Percentiles rank a stretch among this genome's conserved stretches.
Conservation (phyloP, 2,329 filamentous ascomycete species). For the Juglanconis sp. region DNA sequence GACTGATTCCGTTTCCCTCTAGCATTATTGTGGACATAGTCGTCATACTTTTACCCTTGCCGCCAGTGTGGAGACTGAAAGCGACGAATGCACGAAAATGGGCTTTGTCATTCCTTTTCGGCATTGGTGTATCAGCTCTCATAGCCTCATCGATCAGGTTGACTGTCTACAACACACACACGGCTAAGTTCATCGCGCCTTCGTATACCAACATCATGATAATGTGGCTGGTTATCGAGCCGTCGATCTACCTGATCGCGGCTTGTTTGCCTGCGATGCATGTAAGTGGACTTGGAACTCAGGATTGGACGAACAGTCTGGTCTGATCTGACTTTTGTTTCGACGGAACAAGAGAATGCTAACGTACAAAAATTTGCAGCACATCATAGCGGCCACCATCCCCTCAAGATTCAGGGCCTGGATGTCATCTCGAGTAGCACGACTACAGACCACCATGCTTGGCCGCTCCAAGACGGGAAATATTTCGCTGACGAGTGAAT, state of each 20-base stretch:
- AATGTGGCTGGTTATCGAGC: constrained; percentile 12
- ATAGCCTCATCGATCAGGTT: constrained; percentile 9
- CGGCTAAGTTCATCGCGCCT: constrained; percentile 8
- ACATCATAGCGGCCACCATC: neutral
- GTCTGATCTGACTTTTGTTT: too few relatives aligned
- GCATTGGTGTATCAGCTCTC: constrained; percentile 11
- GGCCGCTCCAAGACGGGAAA: constrained; percentile 8
- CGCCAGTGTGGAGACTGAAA: constrained; percentile 12
- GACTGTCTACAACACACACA: constrained; percentile 7
- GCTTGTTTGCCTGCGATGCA: constrained; percentile 16
- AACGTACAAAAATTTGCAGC: neutral
- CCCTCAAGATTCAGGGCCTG: neutral
- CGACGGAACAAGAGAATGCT: neutral
- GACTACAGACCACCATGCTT: neutral
- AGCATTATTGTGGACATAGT: constrained; percentile 5
- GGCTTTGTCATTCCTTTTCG: constrained; percentile 13
- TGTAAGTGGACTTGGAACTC: neutral
- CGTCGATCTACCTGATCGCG: constrained; percentile 13
- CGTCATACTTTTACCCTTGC: constrained; percentile 11
- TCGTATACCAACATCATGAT: constrained; percentile 14
- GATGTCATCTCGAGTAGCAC: constrained; percentile 9
- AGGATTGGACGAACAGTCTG: too few relatives aligned
- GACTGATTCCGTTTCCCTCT: neutral
- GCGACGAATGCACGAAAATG: constrained; percentile 9
- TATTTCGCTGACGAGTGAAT: constrained; percentile 8